Base-by-base conservation (phyloP, 352 stramenopile species). In the Pythium folliculosum region DNA sequence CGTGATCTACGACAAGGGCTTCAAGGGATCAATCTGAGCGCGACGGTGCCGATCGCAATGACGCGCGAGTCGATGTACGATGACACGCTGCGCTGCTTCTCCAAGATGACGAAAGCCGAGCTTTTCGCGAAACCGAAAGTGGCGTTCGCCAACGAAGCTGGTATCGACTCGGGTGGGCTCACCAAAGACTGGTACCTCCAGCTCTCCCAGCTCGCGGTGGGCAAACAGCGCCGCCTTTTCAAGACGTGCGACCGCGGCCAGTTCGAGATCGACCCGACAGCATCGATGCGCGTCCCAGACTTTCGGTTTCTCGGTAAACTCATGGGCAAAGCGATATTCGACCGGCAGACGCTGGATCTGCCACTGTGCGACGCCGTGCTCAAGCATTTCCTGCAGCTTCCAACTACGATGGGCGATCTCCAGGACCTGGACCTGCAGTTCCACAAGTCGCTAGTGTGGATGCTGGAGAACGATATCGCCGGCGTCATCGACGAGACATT, bases 131-230 rank as follows among this genome's bases (percentile, higher is more conserved):
- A 96, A 58, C 78, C 88, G 1, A 89, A 91, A 47, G 86, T 97
- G 48, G 79, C 85, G 8, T 97, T 94, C 40, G 72, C 82, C 38
- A 84, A 91, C 37, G 90, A 97, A 71, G 76, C 75, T 22, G 90
- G 90, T 22, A 96, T 97, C 55, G 90, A 97, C 65, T 94, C 84
- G 17, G 90, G 90, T 19, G 90, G 90, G 12, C 71, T 97, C 14
- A 96, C 90, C 5, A 96, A 96, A 59, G 89, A 97, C 71, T 97
- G 89, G 89, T 97, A 89, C 65, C 68, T 97, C 0, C 81, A 89
- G 60, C 70, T 95, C 21, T 92, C 84, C 16, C 80, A 88, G 32
- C 65, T 80, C 0, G 67, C 75, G 19, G 71, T 72, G 1, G 61
- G 73, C 22, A 81, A 78, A 35, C 57, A 60, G 21, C 77, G 71